These are phyloP conservation scores for Middelhovenomyces tepae DNA, from an alignment of 805 yeast genomes.

Conservation along the genomic window DNA sequence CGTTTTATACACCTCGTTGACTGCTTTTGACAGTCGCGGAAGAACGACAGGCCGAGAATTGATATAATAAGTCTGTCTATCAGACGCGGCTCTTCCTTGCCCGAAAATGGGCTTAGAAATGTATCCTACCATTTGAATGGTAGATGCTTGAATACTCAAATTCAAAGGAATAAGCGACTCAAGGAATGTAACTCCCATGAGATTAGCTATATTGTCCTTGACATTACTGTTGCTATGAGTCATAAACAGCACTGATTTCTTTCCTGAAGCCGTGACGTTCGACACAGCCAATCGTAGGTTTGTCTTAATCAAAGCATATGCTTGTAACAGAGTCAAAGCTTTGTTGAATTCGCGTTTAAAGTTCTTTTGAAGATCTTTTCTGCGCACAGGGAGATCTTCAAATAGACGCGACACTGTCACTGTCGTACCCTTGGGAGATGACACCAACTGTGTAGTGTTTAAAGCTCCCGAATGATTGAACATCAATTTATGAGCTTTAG, in stretches of 20 bases:
- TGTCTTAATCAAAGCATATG: constrained; percentile 54
- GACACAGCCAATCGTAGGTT: constrained; percentile 52
- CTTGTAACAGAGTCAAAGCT: constrained; percentile 53
- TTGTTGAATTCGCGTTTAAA: constrained; percentile 63
- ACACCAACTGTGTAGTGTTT: constrained; percentile 25
- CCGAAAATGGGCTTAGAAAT: constrained; percentile 77
- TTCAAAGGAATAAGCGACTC: constrained; percentile 48
- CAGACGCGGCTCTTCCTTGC: constrained; percentile 59
- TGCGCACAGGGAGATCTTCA: constrained; percentile 68
- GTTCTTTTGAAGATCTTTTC: constrained; percentile 61
- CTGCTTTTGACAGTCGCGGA: constrained; percentile 44
- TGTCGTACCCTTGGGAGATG: constrained; percentile 64
- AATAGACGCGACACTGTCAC: constrained; percentile 54
- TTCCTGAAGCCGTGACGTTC: constrained; percentile 38
- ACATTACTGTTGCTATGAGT: constrained; percentile 45
- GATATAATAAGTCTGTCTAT: constrained; percentile 66
- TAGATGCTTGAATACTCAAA: constrained; percentile 17
- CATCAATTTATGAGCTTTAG: constrained; percentile 48
- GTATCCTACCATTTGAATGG: constrained; percentile 41
- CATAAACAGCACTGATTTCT: constrained; percentile 46
- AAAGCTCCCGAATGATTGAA: constrained; percentile 52
- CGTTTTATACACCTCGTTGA: constrained; percentile 65
- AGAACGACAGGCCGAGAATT: constrained; percentile 68
- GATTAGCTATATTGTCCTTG: constrained; percentile 49
- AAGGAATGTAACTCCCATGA: constrained; percentile 63